Evolutionary conservation across 139 green algal genomes (phyloP).

Genomic region (Chlorokybus atmophyticus): DNA sequence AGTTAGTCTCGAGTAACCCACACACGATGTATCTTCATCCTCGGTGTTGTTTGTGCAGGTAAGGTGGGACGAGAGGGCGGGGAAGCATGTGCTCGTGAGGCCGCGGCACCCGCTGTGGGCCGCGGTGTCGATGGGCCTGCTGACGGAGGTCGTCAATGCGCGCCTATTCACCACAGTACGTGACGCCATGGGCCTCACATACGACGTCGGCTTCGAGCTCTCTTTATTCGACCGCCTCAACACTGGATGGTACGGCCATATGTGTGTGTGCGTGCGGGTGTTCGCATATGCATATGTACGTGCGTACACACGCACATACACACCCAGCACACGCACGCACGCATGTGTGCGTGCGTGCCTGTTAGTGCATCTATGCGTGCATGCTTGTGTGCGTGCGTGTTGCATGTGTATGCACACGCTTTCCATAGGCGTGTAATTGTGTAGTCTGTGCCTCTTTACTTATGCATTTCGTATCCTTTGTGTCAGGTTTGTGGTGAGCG

Average conservation of each 20-base stretch:
- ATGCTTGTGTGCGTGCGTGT: no score
- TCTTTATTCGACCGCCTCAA: background rate
- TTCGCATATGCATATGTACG: background rate
- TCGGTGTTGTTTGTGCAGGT: no score
- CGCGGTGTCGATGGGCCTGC: constrained; percentile 49
- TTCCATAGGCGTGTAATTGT: no score
- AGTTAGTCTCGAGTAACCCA: no score
- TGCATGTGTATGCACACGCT: no score
- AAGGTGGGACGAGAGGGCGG: no score
- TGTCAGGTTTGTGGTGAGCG: constrained; percentile 75
- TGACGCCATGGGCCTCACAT: constrained; percentile 90
- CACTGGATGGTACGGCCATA: background rate
- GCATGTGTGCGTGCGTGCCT: constrained; percentile 3
- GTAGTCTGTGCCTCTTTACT: no score
- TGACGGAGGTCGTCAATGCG: constrained; percentile 88
- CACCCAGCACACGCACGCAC: background rate
- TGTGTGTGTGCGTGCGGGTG: constrained; percentile 7
- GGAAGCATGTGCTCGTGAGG: no score
- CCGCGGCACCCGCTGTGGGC: constrained; percentile 73
- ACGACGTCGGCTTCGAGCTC: constrained; percentile 82
- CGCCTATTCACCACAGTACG: constrained; percentile 51
- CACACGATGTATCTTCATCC: no score
- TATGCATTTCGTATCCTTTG: background rate
- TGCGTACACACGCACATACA: background rate
- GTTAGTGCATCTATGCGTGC: constrained; percentile 3